A percentile compares a stretch with the other conserved stretches of the same genome.
Conservation (phyloP, 495 filamentous ascomycete genomes). For the Glutinoglossum americanum region DNA sequence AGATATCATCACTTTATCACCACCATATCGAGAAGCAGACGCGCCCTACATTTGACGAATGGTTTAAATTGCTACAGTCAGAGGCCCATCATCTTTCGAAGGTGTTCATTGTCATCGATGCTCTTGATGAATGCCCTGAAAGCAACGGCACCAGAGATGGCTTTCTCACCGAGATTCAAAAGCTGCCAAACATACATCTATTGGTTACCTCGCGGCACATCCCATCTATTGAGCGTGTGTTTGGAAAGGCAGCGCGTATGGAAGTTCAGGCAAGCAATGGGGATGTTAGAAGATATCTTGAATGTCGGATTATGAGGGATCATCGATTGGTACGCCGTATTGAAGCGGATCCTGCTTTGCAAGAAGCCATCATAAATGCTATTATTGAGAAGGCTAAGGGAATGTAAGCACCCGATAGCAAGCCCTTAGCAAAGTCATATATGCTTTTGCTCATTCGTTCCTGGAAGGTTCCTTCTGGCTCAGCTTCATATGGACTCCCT, state of each 20-base stretch:
- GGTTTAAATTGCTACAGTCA: background rate
- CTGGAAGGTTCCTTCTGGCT: no score
- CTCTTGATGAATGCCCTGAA: conserved; percentile 15
- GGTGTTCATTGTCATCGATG: background rate
- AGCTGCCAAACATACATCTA: conserved; percentile 3
- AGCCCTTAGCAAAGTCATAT: background rate
- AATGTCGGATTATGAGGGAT: conserved; percentile 6
- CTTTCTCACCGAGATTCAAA: conserved; percentile 7
- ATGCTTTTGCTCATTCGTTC: conserved; percentile 38
- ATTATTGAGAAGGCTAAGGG: conserved; percentile 10
- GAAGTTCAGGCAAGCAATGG: conserved; percentile 13
- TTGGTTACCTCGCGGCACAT: conserved; percentile 16
- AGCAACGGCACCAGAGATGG: conserved; percentile 1
- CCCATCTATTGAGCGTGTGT: conserved; percentile 4
- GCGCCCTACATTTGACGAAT: background rate
- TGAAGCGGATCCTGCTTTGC: conserved; percentile 3
- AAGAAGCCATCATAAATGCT: conserved; percentile 7
- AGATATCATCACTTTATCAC: background rate
- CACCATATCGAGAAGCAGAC: background rate
- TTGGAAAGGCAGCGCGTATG: conserved; percentile 5
- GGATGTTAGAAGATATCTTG: conserved; percentile 17
- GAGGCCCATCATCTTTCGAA: background rate
- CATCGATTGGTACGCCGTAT: conserved; percentile 5
- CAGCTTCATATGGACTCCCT: conserved; percentile 28
- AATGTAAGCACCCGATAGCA: conserved; percentile 8